Base-by-base conservation (phyloP, 2,329 filamentous ascomycete species). In the Penicillium sp. region DNA sequence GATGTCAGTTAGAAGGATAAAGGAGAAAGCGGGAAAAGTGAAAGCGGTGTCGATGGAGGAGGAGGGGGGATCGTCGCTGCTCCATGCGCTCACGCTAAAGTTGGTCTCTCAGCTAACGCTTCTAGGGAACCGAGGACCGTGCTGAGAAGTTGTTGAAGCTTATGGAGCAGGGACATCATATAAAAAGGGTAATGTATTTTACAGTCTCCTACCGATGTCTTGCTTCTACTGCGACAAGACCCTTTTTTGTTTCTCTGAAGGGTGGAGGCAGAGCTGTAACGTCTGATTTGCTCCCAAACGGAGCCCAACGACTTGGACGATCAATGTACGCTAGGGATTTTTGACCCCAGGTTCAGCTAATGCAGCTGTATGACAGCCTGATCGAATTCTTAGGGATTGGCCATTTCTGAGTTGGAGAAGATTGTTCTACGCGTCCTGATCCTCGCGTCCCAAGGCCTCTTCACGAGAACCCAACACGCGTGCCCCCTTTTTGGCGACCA, bases 21-120 rank as follows among this genome's bases (percentile, higher is more conserved):
- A 60, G 60, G 59, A 62, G 59, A 63, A 59, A 60, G 60, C 65
- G 59, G 64, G 58, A 63, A 64, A 63, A 58, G 61, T 64, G 55
- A 68, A 66, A 64, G 60, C 61, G 64, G 65, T 68, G 64, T 61
- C 60, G 49, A 54, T 53, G 62, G 61, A 62, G 55, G 55, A 58
- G 60, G 62, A 63, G 57, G 64, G 59, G 56, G 57, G 63, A 68
- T 68, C 64, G 61, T 55, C 64, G 61, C 46, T 66, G 59, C 55
- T 58, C 55, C 55, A 56, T 56, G 54, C 54, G 47, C 53, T 46
- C 53, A 19, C 43, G 43, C 44, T 55, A 31, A 31, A 31, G 27
- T 31, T 31, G n/a, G 54, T 50, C 54, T 49, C 18, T 18, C 16
- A 19, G 31, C 46, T 33, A 49, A 19, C 24, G 24, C 22, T 11